These are phyloP conservation scores for Tieghemiomyces parasiticus DNA, from an alignment of 192 early-diverging fungal genomes.

Conservation along the genomic window DNA sequence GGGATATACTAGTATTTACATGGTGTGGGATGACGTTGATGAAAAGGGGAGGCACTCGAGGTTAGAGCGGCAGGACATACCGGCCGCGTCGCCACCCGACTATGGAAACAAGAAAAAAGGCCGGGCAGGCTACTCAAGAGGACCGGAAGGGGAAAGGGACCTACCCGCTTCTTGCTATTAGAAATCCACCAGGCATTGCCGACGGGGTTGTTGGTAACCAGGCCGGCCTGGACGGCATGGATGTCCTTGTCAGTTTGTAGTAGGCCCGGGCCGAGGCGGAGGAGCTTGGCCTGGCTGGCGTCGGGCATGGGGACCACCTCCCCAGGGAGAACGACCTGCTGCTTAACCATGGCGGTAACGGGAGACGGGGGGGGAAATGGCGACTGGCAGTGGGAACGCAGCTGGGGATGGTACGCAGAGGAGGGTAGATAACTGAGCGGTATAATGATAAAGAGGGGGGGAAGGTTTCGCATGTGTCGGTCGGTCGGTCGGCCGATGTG, in stretches of 20 bases:
- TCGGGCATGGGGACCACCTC: slow-evolving; percentile 24
- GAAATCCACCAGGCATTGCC: slow-evolving; percentile 68
- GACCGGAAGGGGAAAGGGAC: slow-evolving; percentile 8
- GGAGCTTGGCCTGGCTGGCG: slow-evolving; percentile 18
- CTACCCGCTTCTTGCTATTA: slow-evolving; percentile 59
- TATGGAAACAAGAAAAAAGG: neutral
- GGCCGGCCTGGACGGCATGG: slow-evolving; percentile 56
- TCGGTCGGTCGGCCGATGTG: no score
- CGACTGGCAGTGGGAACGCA: no score
- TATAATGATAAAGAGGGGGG: no score
- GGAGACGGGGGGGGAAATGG: no score
- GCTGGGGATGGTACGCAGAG: no score
- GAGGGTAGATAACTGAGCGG: no score
- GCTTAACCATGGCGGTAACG: no score
- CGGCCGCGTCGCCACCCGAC: no score
- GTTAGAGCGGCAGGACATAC: no score
- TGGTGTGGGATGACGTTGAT: no score
- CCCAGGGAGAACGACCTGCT: slow-evolving; percentile 40
- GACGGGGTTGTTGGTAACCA: slow-evolving; percentile 34
- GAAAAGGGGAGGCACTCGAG: no score
- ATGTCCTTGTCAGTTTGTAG: slow-evolving; percentile 45
- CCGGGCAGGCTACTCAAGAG: neutral
- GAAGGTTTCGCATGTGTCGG: no score
- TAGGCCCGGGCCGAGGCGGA: slow-evolving; percentile 74
- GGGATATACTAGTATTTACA: slow-evolving; percentile 90